Conservation (phyloP, 257 asterid species). For the Handroanthus guayacan region DNA sequence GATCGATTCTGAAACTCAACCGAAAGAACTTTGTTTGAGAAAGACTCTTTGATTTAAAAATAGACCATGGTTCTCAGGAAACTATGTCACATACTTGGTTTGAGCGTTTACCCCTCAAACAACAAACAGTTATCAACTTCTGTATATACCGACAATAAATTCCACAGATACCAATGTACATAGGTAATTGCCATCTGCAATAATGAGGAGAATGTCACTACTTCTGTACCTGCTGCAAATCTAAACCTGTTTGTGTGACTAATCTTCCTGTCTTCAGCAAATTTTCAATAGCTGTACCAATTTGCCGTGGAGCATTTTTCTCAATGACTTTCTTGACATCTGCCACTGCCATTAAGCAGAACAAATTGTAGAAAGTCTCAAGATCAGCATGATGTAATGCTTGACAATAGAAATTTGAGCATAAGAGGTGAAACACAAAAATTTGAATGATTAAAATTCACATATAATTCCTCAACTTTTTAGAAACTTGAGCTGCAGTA, state of each 20-base stretch:
- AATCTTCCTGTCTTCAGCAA: slow-evolving; percentile 88
- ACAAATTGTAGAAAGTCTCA: slow-evolving; percentile 34
- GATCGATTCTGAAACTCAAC: neutral
- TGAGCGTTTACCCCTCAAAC: neutral
- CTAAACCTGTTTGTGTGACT: slow-evolving; percentile 78
- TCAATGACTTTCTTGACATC: slow-evolving; percentile 68
- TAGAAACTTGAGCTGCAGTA: neutral
- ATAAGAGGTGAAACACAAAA: slow-evolving; percentile 27
- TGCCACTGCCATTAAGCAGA: slow-evolving; percentile 63
- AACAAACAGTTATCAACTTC: neutral
- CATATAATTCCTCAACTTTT: neutral
- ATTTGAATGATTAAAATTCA: slow-evolving; percentile 19
- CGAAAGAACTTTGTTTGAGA: neutral
- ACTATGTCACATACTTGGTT: neutral
- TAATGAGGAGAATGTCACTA: slow-evolving; percentile 23
- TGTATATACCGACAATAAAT: slow-evolving; percentile 21
- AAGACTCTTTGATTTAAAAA: neutral
- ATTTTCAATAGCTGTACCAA: slow-evolving; percentile 76
- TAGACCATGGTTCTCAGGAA: neutral
- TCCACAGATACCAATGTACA: neutral
- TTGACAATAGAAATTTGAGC: slow-evolving; percentile 19
- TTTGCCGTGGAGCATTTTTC: slow-evolving; percentile 66
- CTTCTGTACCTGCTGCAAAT: slow-evolving; percentile 86
- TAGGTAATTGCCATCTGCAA: slow-evolving; percentile 12
- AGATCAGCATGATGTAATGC: slow-evolving; percentile 10